Evolutionary conservation across 768 basidiomycete species (phyloP).

Genomic region (Boletus reticuloceps): DNA sequence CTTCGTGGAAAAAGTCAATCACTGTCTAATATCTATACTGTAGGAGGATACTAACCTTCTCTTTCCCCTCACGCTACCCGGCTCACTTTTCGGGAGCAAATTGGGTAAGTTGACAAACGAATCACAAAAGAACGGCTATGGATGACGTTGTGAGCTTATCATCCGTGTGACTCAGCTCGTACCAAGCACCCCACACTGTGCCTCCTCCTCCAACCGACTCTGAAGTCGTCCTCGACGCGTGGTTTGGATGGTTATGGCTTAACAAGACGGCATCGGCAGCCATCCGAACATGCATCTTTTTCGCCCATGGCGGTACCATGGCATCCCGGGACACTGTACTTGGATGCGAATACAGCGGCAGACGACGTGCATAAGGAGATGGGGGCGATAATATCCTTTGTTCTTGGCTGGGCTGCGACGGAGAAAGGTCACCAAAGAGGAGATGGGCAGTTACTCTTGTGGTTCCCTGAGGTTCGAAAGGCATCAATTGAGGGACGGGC

Average conservation of each 20-base stretch:
- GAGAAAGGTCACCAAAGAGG: constrained; percentile 51
- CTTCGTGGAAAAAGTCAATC: constrained; percentile 26
- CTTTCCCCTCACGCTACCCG: constrained; percentile 22
- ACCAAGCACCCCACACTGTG: constrained; percentile 58
- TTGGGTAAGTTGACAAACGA: constrained; percentile 44
- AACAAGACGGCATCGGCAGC: constrained; percentile 42
- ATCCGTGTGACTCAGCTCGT: constrained; percentile 40
- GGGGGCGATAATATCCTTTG: constrained; percentile 41
- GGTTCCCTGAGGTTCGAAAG: constrained; percentile 27
- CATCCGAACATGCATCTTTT: constrained; percentile 33
- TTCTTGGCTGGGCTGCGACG: constrained; percentile 19
- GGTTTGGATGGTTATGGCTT: constrained; percentile 38
- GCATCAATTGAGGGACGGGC: neutral
- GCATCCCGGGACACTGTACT: constrained; percentile 32
- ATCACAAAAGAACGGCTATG: constrained; percentile 57
- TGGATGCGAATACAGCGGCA: constrained; percentile 56
- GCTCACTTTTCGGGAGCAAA: constrained; percentile 47
- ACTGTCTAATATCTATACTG: neutral
- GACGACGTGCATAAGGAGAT: constrained; percentile 57
- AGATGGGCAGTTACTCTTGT: constrained; percentile 52
- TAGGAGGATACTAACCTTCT: constrained; percentile 12
- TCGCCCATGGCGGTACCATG: constrained; percentile 33
- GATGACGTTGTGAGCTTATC: constrained; percentile 48
- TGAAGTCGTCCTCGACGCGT: constrained; percentile 36
- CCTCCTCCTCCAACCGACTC: constrained; percentile 51